Base-by-base conservation (phyloP, 306 rosid genomes). In the Citrullus colocynthis region DNA sequence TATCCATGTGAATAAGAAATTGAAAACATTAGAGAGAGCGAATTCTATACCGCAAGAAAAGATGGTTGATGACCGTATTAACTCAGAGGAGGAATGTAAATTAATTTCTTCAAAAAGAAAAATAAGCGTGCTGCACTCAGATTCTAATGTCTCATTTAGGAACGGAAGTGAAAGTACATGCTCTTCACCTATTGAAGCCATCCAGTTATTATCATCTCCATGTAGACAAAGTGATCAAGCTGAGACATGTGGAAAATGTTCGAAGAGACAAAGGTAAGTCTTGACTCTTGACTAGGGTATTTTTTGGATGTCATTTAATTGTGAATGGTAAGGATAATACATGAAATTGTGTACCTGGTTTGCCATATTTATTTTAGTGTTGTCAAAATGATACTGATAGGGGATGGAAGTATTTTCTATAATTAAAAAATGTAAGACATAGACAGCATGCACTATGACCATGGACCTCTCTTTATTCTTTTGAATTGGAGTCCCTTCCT, bases 251-350 rank as follows among this genome's bases (percentile, higher is more conserved):
- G 59, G 65, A 57, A 75, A 82, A 63, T 85, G 81, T 84, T 84
- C 79, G 80, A 82, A 88, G 81, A 85, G 81, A 49, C 85, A 24
- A 83, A 89, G 97, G 96, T 93, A 84, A 74, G 64, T 81, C 69
- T 45, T 45, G 64, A 48, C 24, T 17, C 69, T 45, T 45, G 64
- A 48, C 24, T 17, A 48, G 49, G 42, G 51, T 24, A 72, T 70
- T 14, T 69, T 70, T 70, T 11, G 57, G 76, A 16, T 72, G 60
- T 70, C 55, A 20, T 14, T 70, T 39, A 20, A 45, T 70, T 70
- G 75, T 51, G 58, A 44, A 48, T 70, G 57, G 14, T 44, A 70
- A 45, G 58, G 57, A 45, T 70, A 44, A n/a, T 41, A 34, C 39
- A 45, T 28, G 58, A 54, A 70, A 24, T 42, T 45, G 39, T 14